Evolutionary conservation across 2,329 filamentous ascomycete genomes (phyloP), one percentile per base, ranked within the genome.

Genomic region (Albifimbria verrucaria): DNA sequence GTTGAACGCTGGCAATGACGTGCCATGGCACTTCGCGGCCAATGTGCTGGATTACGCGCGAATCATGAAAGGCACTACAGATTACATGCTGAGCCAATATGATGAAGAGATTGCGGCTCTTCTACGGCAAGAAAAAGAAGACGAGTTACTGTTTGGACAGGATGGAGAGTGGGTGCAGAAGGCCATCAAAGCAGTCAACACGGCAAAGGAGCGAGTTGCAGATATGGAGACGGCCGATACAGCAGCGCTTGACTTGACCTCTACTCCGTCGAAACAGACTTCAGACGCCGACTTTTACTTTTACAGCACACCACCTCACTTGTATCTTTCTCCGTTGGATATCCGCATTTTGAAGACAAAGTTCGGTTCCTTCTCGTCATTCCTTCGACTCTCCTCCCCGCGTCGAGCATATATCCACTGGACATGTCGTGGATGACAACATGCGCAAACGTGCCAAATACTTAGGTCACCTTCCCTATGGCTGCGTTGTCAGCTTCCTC

Each of bases 41-140:
- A 95, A 96, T 63, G 92, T 96, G 32, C 81, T 95, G 66, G 94
- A 99, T 67, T 99, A 97, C 70, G 91, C 92, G 17, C 85, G 92
- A 39, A 88, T 97, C 52, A 96, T 99, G 90, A 96, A 93, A 67
- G 94, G 92, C 7, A 93, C 90, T 4, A 85, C 89, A 62, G 86
- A 89, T 28, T 99, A 99, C 67, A 93, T 99, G 87, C 68, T 77
- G 12, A 78, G 84, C 50, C 89, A 97, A 65, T 93, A 87, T 61
- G 85, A 95, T 57, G 75, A 82, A 36, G 93, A 97, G 67, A 86
- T 96, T 32, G 75, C 82, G 39, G 86, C 90, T 18, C 75, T 99
- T 22, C 75, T 83, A 55, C 78, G 79, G 56, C 91, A 96, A 72
- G 91, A 91, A 63, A 85, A 86, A 59, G 91, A 96, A 68, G 94